Evolutionary conservation across 2,329 filamentous ascomycete species (phyloP), one percentile per base, ranked within the genome.

Genomic region (Plenodomus biglobosus): DNA sequence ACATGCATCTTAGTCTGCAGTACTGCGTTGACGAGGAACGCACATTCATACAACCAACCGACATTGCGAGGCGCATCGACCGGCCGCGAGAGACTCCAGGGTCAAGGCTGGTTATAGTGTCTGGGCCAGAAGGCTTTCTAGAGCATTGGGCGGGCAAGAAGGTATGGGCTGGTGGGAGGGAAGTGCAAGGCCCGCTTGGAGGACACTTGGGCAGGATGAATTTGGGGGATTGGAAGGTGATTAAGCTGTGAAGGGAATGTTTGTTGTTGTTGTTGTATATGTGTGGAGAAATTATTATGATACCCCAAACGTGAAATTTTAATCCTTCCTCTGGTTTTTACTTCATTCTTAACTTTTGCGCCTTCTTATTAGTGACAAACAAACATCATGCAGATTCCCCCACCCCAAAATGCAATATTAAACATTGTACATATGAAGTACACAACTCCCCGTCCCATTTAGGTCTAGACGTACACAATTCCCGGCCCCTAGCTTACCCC

Each of bases 121-220:
- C 91, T 0, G 94, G 94, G 0, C 92, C 94, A 0, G 90, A 95
- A 44, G 92, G 94, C 0, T 97, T 97, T 72, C 80, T 97, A 34
- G 80, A 82, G 37, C 81, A 87, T 55, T 89, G 88, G 73, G 90
- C 90, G 2, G 92, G 94, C 1, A 77, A 85, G 8, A 96, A 95
- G 73, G 73, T 82, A 2, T 95, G 90, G 88, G 75, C 79, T 10
- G 80, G 80, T 21, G 90, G 90, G 0, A 76, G 76, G 48, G 87
- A 95, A 72, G 77, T 82, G 10, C 91, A 96, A 64, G 92, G 92
- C 0, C 78, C 82, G 0, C 73, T 96, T 0, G 80, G 82, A 5
- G 92, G 92, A 0, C 68, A 91, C 2, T 71, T 92, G 17, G 81
- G 79, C 1, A 74, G 76, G 38, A 72, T 95, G 65, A 75, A 83